Conservation (phyloP, 208 protist species). For the Leishmania tarentolae region DNA sequence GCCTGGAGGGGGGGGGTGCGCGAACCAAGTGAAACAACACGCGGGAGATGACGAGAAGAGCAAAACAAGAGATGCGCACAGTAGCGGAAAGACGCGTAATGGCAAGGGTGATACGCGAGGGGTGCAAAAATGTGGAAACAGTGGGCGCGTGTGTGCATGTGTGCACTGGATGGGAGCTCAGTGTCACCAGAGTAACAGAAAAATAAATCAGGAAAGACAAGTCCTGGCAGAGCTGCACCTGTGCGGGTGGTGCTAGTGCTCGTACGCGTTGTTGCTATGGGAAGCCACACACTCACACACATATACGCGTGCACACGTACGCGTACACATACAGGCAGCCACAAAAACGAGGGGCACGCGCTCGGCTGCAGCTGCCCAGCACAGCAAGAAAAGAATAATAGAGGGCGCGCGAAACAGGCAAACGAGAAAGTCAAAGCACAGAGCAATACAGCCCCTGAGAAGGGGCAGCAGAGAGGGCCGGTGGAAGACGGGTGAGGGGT, state of each 20-base stretch:
- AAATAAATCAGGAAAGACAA: constrained; percentile 9
- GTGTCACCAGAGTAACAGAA: background rate
- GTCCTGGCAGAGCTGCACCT: background rate
- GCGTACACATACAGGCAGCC: constrained; percentile 6
- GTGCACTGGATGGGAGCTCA: background rate
- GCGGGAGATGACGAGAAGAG: background rate
- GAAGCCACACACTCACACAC: too few species aligned
- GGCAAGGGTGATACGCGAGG: background rate
- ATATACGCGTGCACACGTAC: too few species aligned
- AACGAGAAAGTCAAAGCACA: constrained; percentile 18
- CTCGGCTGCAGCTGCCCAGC: background rate
- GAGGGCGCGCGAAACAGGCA: background rate
- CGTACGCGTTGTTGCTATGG: background rate
- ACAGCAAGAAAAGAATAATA: background rate
- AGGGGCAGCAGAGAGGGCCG: background rate
- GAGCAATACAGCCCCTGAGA: background rate
- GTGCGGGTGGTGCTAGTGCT: background rate
- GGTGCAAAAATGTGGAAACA: background rate
- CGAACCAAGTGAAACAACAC: background rate
- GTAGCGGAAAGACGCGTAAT: background rate
- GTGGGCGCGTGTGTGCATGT: background rate
- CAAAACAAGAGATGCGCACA: background rate
- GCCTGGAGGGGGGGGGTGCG: background rate
- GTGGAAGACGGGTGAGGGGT: background rate
- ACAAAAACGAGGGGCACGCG: background rate